A percentile compares a stretch with the other conserved stretches of the same genome.
phyloP scores from a whole-genome alignment of 2,329 filamentous ascomycete genomes.

The Rasamsonia emersonii region DNA sequence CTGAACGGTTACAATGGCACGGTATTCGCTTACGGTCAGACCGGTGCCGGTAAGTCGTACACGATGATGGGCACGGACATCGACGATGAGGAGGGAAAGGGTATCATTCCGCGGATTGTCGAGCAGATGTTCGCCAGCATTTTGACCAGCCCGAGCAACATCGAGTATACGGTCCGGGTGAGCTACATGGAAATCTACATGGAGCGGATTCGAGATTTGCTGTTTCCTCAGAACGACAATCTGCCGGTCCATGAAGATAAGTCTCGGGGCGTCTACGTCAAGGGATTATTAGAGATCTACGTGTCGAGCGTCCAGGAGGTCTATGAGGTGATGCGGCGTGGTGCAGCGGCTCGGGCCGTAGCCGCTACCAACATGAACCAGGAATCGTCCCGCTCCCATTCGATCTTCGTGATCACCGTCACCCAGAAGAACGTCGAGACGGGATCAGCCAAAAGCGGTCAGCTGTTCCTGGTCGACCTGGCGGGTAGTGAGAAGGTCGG shows the following conservation, averaged over 20 bases:
- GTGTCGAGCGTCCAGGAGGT: constrained; percentile 93
- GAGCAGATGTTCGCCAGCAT: constrained; percentile 98
- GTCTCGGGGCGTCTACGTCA: constrained; percentile 91
- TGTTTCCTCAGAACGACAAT: constrained; percentile 91
- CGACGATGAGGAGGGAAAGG: constrained; percentile 76
- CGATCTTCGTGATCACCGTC: constrained; percentile 94
- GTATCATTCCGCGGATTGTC: constrained; percentile 93
- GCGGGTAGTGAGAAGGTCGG: constrained; percentile 97
- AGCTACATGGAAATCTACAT: constrained; percentile 99
- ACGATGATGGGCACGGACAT: constrained; percentile 98
- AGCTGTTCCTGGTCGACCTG: constrained; percentile 95
- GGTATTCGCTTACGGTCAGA: constrained; percentile 97
- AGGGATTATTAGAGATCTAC: constrained; percentile 88
- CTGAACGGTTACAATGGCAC: constrained; percentile 99
- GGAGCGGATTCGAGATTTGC: constrained; percentile 91
- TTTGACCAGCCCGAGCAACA: constrained; percentile 79
- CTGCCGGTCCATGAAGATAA: constrained; percentile 97
- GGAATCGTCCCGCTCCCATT: constrained; percentile 95
- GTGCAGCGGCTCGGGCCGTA: constrained; percentile 81
- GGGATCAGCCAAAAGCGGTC: constrained; percentile 89
- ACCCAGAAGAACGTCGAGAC: constrained; percentile 97
- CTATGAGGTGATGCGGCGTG: constrained; percentile 91
- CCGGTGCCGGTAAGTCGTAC: constrained; percentile 95
- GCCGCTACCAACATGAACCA: constrained; percentile 99
- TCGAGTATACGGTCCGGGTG: constrained; percentile 97